A percentile compares a stretch with the other conserved stretches of the same genome.
These are phyloP conservation scores for Fraxinus excelsior DNA, from an alignment of 257 asterid genomes.

Conservation along the genomic window DNA sequence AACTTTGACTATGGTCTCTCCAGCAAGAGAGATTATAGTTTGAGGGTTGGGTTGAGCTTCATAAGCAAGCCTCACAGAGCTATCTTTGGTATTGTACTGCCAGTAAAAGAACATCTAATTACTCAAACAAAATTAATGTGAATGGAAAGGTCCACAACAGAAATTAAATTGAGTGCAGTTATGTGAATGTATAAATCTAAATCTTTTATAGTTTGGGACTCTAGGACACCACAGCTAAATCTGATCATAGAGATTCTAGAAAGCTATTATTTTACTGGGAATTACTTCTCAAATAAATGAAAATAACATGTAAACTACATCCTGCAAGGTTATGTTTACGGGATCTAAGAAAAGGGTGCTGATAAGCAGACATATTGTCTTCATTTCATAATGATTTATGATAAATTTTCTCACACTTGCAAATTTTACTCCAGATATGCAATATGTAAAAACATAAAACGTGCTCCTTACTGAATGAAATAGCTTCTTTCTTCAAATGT, in stretches of 20 bases:
- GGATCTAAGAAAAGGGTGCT: not conserved
- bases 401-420: not conserved
- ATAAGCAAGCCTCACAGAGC: conserved; percentile 96
- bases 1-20: conserved; percentile 84
- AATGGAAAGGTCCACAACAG: conserved; percentile 7
- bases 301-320: not conserved
- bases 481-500: not conserved
- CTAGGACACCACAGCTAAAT: conserved; percentile 9
- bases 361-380: not conserved
- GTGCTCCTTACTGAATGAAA: not conserved
- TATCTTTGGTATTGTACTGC: conserved; percentile 91
- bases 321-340: not conserved
- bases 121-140: conserved; percentile 12
- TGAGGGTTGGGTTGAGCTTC: conserved; percentile 96
- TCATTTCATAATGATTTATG: not conserved
- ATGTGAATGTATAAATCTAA: not conserved
- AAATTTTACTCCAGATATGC: not conserved
- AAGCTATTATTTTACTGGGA: not conserved
- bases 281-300: not conserved
- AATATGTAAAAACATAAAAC: not conserved
- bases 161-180: not conserved
- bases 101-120: conserved; percentile 24
- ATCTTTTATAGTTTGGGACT: conserved; percentile 9
- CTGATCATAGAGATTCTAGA: conserved; percentile 7
- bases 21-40: conserved; percentile 83